Evolutionary conservation across 257 asterid species (phyloP).

Genomic region (Gentiana dahurica): DNA sequence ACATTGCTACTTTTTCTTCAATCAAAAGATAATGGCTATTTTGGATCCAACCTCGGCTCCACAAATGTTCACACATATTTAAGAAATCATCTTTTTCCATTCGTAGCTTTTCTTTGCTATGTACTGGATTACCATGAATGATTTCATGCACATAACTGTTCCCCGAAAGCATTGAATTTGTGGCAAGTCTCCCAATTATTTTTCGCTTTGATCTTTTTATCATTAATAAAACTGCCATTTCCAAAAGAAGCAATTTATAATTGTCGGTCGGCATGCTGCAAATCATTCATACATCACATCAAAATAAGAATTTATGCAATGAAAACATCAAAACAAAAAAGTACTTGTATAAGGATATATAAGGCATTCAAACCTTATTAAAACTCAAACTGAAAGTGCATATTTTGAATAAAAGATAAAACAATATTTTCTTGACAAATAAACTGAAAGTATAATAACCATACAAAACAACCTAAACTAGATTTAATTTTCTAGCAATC

Average conservation of each 20-base stretch:
- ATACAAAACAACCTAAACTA: not conserved
- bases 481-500: not conserved
- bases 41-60: not conserved
- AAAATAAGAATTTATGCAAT: not conserved
- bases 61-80: not conserved
- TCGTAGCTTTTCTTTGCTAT: too few relatives aligned
- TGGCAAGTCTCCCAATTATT: not conserved
- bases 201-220: not conserved
- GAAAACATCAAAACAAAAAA: not conserved
- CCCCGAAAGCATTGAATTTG: not conserved
- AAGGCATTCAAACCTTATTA: too few relatives aligned
- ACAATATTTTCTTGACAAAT: too few relatives aligned
- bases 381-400: not conserved
- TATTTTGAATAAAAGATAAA: not conserved
- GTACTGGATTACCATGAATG: too few relatives aligned
- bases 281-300: not conserved
- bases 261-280: not conserved
- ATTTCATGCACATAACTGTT: too few relatives aligned
- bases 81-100: too few relatives aligned
- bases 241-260: not conserved
- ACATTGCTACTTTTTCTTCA: too few relatives aligned
- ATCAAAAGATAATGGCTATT: not conserved
- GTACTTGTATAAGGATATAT: not conserved
- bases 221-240: not conserved
- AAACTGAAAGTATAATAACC: not conserved